Evolutionary conservation across 1,284 basidiomycete species (phyloP), one percentile per base, ranked within the genome.

Genomic region (Puccinia triticina): DNA sequence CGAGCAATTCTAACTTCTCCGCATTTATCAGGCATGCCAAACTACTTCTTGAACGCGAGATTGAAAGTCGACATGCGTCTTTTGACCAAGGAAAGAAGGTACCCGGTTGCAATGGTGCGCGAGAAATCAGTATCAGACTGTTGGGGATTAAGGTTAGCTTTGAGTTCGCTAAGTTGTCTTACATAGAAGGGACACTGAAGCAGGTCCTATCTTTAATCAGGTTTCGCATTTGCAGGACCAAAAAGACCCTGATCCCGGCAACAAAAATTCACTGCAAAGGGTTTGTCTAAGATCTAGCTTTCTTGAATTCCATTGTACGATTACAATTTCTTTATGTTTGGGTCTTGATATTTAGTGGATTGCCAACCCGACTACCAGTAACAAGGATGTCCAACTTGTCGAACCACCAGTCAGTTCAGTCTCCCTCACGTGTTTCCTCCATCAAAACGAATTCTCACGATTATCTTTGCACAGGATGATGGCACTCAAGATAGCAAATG

Each of bases 21-120:
- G 11, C 34, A 18, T 23, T 1, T 26, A 11, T 11, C 26, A 74
- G 72, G 43, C 53, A 74, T 23, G 46, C 72, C 18, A 74, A 74
- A 32, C 43, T 55, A 23, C 53, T 74, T 7, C 72, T 74, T 21
- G 72, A 74, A 53, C 72, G 72, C 21, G 72, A 74, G 72, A 74
- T 74, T 34, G 72, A 74, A 37, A 74, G 32, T 57, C 72, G 72
- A 18, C 72, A 50, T 74, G 5, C 72, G n/a, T 50, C 72, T 29
- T 74, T 74, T 55, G 40, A 34, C 48, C 72, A 55, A 37, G 72
- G 72, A 29, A 74, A 74, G 50, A 26, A 3, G 2, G 72, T 74
- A 23, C 46, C 32, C 21, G 72, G 72, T 23, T 74, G 72, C 32
- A 50, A 50, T 34, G 72, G 72, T n/a, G 53, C 72, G 21, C 72